Evolutionary conservation across 768 basidiomycete genomes (phyloP), one percentile per base, ranked within the genome.

Genomic region (Xerocomus potaroensis): DNA sequence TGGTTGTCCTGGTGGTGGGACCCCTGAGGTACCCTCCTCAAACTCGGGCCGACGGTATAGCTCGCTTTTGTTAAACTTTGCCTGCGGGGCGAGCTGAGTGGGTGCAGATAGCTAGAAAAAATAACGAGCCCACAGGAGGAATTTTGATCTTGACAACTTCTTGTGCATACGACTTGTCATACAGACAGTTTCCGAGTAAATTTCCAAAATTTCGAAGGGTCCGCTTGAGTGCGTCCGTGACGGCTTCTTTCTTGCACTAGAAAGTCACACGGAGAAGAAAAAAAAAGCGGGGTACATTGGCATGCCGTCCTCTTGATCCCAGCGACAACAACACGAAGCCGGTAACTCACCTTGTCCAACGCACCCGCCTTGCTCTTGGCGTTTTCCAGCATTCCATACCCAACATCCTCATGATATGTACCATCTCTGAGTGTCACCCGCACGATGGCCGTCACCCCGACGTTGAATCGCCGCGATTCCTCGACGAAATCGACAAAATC

Each of bases 231-330:
- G 78, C 95, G 56, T 99, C 96, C 0, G 96, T 99, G 0, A 97
- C 85, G 2, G 96, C 94, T 63, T 98, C 96, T 57, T 99, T 99
- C 76, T 97, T 97, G 62, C 90, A 92, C 96, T 99, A 57, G 26
- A 33, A 47, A 14, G n/a, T n/a, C n/a, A n/a, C 49, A 39, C 5
- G 5, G 3, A 19, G 22, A 14, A 12, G 31, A 34, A 21, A 29
- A 14, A 5, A 21, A 22, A 16, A 41, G 11, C 1, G 2, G 22
- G 8, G 3, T 30, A 36, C 37, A 24, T 55, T 33, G 33, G 41
- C n/a, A 43, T 45, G 26, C 10, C 31, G 23, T 16, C 46, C 31
- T 46, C 40, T 23, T 22, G 35, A 41, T 37, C 5, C 24, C 21
- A 16, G 21, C n/a, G 3, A 16, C 18, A 8, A 29, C 40, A 7